These are phyloP conservation scores for Erythrobasidium hasegawianum DNA, from an alignment of 1,284 basidiomycete genomes.

Conservation along the genomic window DNA sequence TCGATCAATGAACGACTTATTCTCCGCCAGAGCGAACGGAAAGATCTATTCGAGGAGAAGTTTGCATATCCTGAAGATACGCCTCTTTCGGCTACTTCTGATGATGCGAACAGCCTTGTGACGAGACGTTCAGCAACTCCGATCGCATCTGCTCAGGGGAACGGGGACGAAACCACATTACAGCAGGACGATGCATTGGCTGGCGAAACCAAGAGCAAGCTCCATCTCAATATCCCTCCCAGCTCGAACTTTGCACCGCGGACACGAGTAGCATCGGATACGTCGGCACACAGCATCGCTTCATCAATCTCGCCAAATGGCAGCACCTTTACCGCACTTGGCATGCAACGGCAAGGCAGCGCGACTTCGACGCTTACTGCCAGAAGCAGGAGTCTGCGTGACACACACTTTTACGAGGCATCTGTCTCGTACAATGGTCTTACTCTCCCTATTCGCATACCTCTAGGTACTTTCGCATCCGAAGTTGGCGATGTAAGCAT, in stretches of 20 bases:
- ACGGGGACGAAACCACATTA: background rate
- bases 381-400: slow-evolving; percentile 57
- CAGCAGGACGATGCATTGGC: background rate
- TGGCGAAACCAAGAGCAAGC: background rate
- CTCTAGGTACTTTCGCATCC: slow-evolving; percentile 76
- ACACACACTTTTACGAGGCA: slow-evolving; percentile 91
- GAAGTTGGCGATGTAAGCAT: slow-evolving; percentile 90
- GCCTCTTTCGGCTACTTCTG: background rate
- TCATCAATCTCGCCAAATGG: background rate
- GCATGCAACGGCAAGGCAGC: background rate
- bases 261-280: slow-evolving; percentile 15
- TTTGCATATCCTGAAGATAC: slow-evolving; percentile 37
- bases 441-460: slow-evolving; percentile 77
- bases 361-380: background rate
- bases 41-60: slow-evolving; percentile 83
- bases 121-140: background rate
- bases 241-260: background rate
- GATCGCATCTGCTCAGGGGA: background rate
- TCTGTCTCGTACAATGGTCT: slow-evolving; percentile 72
- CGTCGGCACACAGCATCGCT: slow-evolving; percentile 1
- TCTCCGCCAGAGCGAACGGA: slow-evolving; percentile 81
- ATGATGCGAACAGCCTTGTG: background rate
- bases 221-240: background rate
- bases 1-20: slow-evolving; percentile 79
- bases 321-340: background rate